Conservation (phyloP, 1,284 basidiomycete genomes). For the Ganoderma lingzhi region DNA sequence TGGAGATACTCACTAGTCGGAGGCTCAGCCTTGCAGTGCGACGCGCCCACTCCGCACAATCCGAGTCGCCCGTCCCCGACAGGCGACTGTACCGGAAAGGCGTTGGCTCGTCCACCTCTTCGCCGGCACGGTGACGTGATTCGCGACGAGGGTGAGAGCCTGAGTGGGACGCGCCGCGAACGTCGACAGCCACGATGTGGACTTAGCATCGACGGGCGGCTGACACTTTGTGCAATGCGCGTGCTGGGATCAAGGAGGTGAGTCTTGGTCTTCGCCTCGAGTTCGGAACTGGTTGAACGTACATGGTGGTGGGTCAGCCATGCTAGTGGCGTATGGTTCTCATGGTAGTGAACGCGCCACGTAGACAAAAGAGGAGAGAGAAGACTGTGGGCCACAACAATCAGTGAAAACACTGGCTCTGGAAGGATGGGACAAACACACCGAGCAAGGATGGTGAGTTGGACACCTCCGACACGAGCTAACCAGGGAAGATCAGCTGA, state of each 20-base stretch:
- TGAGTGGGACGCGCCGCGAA: slow-evolving; percentile 17
- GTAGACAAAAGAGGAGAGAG: not conserved
- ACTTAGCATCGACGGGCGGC: slow-evolving; percentile 14
- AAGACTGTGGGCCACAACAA: not conserved
- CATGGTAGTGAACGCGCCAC: not conserved
- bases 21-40: slow-evolving; percentile 23
- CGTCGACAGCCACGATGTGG: slow-evolving; percentile 20
- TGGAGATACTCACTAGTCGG: slow-evolving; percentile 8
- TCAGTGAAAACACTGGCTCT: not conserved
- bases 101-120: slow-evolving; percentile 14
- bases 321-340: not conserved
- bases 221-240: not conserved
- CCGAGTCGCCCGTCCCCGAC: slow-evolving; percentile 21
- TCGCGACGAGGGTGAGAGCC: slow-evolving; percentile 10
- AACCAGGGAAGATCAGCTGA: no score
- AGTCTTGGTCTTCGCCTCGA: not conserved
- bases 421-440: not conserved
- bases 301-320: slow-evolving; percentile 12
- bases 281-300: not conserved
- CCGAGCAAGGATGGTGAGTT: not conserved
- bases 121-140: not conserved
- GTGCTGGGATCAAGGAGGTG: not conserved
- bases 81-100: slow-evolving; percentile 19
- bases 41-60: slow-evolving; percentile 17
- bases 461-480: not conserved